Evolutionary conservation across 768 basidiomycete genomes (phyloP), one percentile per base, ranked within the genome.

Genomic region (Clavulina sp.): DNA sequence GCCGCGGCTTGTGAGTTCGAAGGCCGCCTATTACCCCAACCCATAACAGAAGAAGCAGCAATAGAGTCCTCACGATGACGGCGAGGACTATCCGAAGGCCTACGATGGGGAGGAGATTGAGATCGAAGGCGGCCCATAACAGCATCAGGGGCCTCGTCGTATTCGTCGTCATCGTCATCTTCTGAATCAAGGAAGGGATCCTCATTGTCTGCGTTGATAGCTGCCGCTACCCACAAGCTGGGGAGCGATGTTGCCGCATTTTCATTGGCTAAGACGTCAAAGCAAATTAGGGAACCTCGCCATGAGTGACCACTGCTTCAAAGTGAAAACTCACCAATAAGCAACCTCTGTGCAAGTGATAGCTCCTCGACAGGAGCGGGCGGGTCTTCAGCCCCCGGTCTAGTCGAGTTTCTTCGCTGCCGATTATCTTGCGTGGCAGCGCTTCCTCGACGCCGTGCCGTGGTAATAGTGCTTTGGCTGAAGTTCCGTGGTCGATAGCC

Each of bases 211-310:
- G 81, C 87, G 54, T 93, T 95, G 68, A 93, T 87, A 4, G 93
- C 95, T 19, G 92, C 84, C 3, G 89, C 88, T 49, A 97, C 87
- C 95, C 95, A 99, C 21, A 99, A 69, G 65, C 96, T 93, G 23
- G 89, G 86, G 60, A 99, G 85, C 58, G 82, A 88, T 52, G 87
- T 92, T 3, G 91, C 89, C 9, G 87, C 83, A 58, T 88, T 84
- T 65, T 95, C 91, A 64, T 95, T 95, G 19, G 93, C 93, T 62
- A 59, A 46, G 2, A 58, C 43, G 16, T 16, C 13, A 46, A 26
- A 13, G 13, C 43, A 13, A 13, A 9, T 16, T 24, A 26, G 13
- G n/a, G n/a, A 13, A 1, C 9, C 24, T 46, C 24, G 26, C 1
- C 9, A 46, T 9, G 43, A 46, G 9, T 46, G 43, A 38, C 21